These are phyloP conservation scores for Tephrocybe sp. DNA, from an alignment of 768 basidiomycete species.

Conservation along the genomic window DNA sequence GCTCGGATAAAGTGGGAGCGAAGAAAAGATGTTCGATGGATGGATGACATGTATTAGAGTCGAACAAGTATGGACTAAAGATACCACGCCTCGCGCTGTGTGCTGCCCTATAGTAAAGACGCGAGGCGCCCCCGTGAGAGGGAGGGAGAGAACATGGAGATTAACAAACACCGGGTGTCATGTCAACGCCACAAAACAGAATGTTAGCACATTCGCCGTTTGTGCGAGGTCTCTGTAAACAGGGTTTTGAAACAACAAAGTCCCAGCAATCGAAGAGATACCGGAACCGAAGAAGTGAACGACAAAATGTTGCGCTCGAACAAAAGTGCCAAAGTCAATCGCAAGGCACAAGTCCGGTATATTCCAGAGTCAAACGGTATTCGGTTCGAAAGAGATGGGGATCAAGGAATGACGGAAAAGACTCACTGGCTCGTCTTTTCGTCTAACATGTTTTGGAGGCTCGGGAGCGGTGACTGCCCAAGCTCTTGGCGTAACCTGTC, in stretches of 20 bases:
- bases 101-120: no score
- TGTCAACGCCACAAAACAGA: conserved; percentile 7
- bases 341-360: background rate
- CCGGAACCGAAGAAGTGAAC: conserved; percentile 1
- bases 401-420: background rate
- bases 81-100: no score
- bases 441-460: conserved; percentile 70
- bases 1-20: background rate
- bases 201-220: background rate
- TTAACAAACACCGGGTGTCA: conserved; percentile 3
- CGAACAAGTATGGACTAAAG: no score
- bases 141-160: background rate
- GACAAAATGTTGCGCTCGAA: background rate
- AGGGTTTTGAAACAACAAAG: no score
- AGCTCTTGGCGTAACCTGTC: conserved; percentile 75
- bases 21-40: background rate
- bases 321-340: background rate
- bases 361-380: background rate
- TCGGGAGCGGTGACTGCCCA: conserved; percentile 73
- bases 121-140: no score
- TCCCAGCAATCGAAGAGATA: background rate
- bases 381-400: conserved; percentile 3
- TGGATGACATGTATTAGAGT: background rate
- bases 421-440: conserved; percentile 61
- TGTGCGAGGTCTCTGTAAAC: no score